phyloP scores from a whole-genome alignment of 495 filamentous ascomycete genomes.

The Xanthoparmelia taractica region DNA sequence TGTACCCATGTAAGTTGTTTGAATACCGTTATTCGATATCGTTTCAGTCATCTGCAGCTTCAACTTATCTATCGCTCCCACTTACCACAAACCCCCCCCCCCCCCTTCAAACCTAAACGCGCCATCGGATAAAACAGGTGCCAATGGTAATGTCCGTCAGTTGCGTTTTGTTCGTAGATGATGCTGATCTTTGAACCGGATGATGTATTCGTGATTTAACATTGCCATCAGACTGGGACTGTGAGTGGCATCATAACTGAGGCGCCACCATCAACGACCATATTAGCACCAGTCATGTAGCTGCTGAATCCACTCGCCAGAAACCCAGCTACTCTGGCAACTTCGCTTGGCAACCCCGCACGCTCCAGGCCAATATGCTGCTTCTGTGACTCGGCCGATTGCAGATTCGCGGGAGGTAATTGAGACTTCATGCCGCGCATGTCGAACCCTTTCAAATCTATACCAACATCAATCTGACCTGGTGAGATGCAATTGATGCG shows the following conservation, averaged over 20 bases:
- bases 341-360: slow-evolving; percentile 45
- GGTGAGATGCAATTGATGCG: slow-evolving; percentile 53
- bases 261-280: slow-evolving; percentile 49
- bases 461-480: slow-evolving; percentile 52
- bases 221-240: slow-evolving; percentile 12
- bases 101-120: no score
- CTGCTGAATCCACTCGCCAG: slow-evolving; percentile 49
- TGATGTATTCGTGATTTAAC: neutral
- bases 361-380: slow-evolving; percentile 41
- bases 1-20: no score
- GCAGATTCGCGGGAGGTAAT: slow-evolving; percentile 47
- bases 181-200: neutral
- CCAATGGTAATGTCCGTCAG: no score
- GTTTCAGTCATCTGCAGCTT: no score
- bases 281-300: slow-evolving; percentile 47
- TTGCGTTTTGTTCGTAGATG: no score
- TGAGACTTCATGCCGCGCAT: slow-evolving; percentile 48
- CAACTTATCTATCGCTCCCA: no score
- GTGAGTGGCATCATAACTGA: slow-evolving; percentile 29
- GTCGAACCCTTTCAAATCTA: slow-evolving; percentile 47
- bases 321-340: slow-evolving; percentile 51
- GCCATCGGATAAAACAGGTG: no score
- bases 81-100: no score
- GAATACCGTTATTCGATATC: no score
- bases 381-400: slow-evolving; percentile 42